phyloP scores from a whole-genome alignment of 768 basidiomycete genomes.

The Infundibulicybe gibba region DNA sequence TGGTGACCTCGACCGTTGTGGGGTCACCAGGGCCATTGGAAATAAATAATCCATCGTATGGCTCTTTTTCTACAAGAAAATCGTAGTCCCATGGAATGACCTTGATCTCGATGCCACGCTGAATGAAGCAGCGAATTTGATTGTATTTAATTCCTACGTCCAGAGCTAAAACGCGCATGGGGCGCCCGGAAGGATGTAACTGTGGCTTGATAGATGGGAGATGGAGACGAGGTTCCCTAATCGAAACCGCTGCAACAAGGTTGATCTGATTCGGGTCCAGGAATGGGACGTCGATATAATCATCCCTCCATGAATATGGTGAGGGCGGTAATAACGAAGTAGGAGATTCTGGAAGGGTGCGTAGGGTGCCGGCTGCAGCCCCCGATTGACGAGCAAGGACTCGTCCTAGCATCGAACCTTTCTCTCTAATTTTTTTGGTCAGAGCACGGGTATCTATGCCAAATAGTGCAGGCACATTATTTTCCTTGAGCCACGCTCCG shows the following conservation, averaged over 20 bases:
- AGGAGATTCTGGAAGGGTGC: constrained; percentile 30
- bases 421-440: constrained; percentile 94
- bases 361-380: constrained; percentile 27
- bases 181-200: constrained; percentile 75
- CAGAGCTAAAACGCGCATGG: constrained; percentile 81
- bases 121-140: constrained; percentile 94
- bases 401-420: constrained; percentile 89
- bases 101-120: constrained; percentile 92
- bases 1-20: constrained; percentile 72
- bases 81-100: constrained; percentile 98
- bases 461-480: constrained; percentile 89
- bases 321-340: constrained; percentile 52
- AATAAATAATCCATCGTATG: constrained; percentile 92
- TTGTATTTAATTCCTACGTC: constrained; percentile 99
- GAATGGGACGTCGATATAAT: constrained; percentile 82
- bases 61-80: constrained; percentile 72
- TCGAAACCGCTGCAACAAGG: constrained; percentile 88
- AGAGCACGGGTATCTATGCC: constrained; percentile 96
- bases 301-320: constrained; percentile 69
- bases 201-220: constrained; percentile 51
- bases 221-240: constrained; percentile 63
- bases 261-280: constrained; percentile 86
- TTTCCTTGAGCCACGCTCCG: constrained; percentile 91
- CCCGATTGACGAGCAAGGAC: constrained; percentile 64
- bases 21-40: constrained; percentile 99